Percentiles rank a stretch among this genome's conserved stretches.
Evolutionary conservation across 163 green algal species (phyloP).

Genomic region (Chloroidium sp.): DNA sequence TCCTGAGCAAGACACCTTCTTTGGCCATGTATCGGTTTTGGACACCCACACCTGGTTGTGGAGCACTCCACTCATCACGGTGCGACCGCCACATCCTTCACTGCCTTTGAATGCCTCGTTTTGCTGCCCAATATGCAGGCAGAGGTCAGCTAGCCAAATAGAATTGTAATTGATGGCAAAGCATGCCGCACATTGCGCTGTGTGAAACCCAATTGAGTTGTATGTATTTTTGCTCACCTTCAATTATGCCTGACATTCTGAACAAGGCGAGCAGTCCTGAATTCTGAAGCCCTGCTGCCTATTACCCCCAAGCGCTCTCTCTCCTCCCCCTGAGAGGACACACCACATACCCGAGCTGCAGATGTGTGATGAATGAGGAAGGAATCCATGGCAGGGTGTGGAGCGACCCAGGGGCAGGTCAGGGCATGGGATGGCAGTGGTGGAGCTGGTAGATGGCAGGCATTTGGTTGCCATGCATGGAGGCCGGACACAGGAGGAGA

Average conservation of each 20-base stretch:
- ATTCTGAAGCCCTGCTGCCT: no score
- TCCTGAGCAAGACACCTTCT: conserved; percentile 7
- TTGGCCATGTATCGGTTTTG: conserved; percentile 15
- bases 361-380: no score
- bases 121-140: neutral
- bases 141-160: neutral
- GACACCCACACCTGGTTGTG: conserved; percentile 29
- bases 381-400: no score
- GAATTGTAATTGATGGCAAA: neutral
- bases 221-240: neutral
- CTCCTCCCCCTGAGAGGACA: neutral
- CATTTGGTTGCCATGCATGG: conserved; percentile 13
- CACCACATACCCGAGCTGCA: no score
- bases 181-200: neutral
- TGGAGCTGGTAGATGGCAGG: neutral
- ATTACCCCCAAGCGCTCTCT: neutral
- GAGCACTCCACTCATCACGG: conserved; percentile 15
- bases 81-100: neutral
- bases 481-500: conserved; percentile 8
- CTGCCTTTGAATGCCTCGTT: neutral
- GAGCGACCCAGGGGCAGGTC: neutral
- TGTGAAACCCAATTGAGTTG: neutral
- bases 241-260: neutral
- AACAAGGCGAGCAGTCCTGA: neutral
- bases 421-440: conserved; percentile 12